Base-by-base conservation (phyloP, 768 basidiomycete genomes). In the Boletales sp. region DNA sequence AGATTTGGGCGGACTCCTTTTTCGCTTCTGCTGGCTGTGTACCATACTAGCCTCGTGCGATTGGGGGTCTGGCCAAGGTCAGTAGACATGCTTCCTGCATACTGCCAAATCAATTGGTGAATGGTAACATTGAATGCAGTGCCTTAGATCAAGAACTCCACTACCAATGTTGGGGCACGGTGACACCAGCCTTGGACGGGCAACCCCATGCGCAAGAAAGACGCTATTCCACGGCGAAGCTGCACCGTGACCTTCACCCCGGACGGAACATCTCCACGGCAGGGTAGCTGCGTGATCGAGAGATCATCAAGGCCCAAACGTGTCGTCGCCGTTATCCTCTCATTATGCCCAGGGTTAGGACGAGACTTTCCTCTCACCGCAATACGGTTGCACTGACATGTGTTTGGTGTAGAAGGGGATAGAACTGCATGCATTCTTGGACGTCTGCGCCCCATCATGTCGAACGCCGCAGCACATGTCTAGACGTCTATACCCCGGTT, bases 401-500 rank as follows among this genome's bases (percentile, higher is more conserved):
- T 40, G 51, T 44, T 35, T 40, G 45, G 49, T 3, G 46, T 86
- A 82, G 87, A 90, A n/a, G 81, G 83, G 87, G 87, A 30, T 9
- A 90, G 92, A 71, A 83, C 84, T 12, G 87, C 87, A 1, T 86
- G 89, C 87, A 81, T 93, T 49, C 74, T 93, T 47, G 86, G 93
- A 49, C 79, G 87, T 3, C 92, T 94, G 88, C 69, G 80, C 18
- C 74, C 77, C 5, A 84, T 83, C 55, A 72, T 25, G 14, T 37
- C 17, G 39, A 44, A 44, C 32, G 28, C 40, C 52, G 37, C 59
- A 55, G 49, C 85, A 28, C 25, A 9, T 78, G 90, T 72, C 86
- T 83, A 60, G 88, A 90, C 86, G 13, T 28, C 7, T 6, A 28
- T 90, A 92, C 66, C 87, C 87, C 17, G 88, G 92, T 68, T 74